Evolutionary conservation across 2,329 filamentous ascomycete genomes (phyloP).

Genomic region (Alternaria gansuensis): DNA sequence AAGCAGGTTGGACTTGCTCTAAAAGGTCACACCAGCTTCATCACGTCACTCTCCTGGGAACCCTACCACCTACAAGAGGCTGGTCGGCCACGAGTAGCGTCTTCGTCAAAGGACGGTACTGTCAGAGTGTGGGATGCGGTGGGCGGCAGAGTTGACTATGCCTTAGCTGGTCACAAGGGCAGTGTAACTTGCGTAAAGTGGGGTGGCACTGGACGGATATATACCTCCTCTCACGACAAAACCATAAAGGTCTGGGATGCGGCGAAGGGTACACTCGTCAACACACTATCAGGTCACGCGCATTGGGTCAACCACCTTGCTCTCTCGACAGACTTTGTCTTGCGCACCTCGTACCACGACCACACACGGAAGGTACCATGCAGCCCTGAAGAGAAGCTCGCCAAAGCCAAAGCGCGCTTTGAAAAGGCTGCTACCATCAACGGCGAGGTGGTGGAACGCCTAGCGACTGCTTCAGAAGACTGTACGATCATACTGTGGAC

Average conservation of each 20-base stretch:
- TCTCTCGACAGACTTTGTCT: conserved; percentile 88
- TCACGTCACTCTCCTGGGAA: conserved; percentile 89
- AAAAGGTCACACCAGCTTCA: conserved; percentile 88
- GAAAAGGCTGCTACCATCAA: conserved; percentile 82
- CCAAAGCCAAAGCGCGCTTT: conserved; percentile 82
- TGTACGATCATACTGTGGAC: conserved; percentile 98
- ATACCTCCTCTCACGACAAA: conserved; percentile 79
- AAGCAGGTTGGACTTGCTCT: conserved; percentile 74
- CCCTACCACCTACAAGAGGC: conserved; percentile 83
- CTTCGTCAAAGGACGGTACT: conserved; percentile 88
- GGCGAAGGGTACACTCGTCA: conserved; percentile 77
- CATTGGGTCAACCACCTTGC: conserved; percentile 97
- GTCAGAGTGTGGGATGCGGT: conserved; percentile 87
- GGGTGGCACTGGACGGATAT: conserved; percentile 78
- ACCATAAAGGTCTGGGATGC: conserved; percentile 91
- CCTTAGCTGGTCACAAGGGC: conserved; percentile 86
- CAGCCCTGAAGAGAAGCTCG: conserved; percentile 73
- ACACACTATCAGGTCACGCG: conserved; percentile 81
- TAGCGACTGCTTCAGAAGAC: conserved; percentile 93
- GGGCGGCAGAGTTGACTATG: conserved; percentile 78
- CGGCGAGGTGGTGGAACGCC: conserved; percentile 79
- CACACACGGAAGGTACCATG: conserved; percentile 75
- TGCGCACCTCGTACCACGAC: conserved; percentile 87
- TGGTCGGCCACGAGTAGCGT: conserved; percentile 81
- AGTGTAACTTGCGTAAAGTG: conserved; percentile 91